Percentiles rank a stretch among this genome's conserved stretches.
Evolutionary conservation across 1,284 basidiomycete species (phyloP).

Genomic region (Ceratobasidium sp.): DNA sequence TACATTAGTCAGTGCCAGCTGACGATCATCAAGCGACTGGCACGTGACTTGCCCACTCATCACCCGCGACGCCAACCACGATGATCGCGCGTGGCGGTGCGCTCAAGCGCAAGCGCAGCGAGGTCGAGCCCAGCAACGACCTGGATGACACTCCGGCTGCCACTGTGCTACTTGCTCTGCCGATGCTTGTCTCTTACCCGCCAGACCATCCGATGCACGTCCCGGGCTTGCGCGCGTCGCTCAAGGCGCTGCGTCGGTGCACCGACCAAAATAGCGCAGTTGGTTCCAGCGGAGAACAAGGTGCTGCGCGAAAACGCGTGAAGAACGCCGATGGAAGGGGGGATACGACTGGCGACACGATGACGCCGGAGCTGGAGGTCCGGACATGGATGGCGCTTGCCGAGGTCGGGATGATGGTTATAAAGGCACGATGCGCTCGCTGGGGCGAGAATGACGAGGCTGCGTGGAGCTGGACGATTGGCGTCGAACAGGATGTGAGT

Average conservation of each 20-base stretch:
- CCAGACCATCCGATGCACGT: slow-evolving; percentile 67
- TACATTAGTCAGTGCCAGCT: background rate
- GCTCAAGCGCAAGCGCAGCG: slow-evolving; percentile 44
- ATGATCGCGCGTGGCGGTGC: slow-evolving; percentile 14
- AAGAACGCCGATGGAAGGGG: slow-evolving; percentile 23
- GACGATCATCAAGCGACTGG: background rate
- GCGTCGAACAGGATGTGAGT: slow-evolving; percentile 65
- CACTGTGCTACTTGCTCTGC: slow-evolving; percentile 68
- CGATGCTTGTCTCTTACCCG: slow-evolving; percentile 68
- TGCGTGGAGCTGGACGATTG: slow-evolving; percentile 58
- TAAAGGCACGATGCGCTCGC: slow-evolving; percentile 60
- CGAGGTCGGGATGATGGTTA: slow-evolving; percentile 69
- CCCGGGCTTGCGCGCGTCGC: slow-evolving; percentile 65
- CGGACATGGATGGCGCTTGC: slow-evolving; percentile 72
- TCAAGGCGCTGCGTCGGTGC: slow-evolving; percentile 66
- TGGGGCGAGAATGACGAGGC: slow-evolving; percentile 53
- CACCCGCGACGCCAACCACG: slow-evolving; percentile 23
- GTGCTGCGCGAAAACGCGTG: background rate
- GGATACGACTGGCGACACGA: slow-evolving; percentile 49
- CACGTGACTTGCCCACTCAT: slow-evolving; percentile 36
- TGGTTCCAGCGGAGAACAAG: background rate
- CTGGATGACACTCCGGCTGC: background rate
- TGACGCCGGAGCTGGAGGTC: slow-evolving; percentile 70
- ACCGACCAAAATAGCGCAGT: slow-evolving; percentile 54
- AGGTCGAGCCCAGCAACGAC: background rate